These are phyloP conservation scores for Eleusine coracana DNA, from an alignment of 176 grass and related monocot genomes.

Conservation along the genomic window DNA sequence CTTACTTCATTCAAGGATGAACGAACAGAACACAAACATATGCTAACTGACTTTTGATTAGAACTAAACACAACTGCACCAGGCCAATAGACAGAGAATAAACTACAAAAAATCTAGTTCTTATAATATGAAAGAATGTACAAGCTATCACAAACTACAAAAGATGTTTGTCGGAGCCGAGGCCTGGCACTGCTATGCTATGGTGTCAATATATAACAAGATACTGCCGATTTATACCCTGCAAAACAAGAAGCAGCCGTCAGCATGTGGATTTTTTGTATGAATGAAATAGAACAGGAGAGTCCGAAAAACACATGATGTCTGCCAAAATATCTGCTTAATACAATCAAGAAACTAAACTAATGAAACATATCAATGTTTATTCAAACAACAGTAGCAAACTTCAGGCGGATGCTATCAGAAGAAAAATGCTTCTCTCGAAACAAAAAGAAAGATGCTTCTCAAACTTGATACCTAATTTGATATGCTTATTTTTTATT, in stretches of 20 bases:
- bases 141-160: constrained; percentile 50
- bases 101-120: constrained; percentile 30
- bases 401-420: not conserved
- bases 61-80: constrained; percentile 15
- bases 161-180: constrained; percentile 19
- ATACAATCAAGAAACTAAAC: constrained; percentile 20
- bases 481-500: constrained; percentile 5
- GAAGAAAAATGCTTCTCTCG: not conserved
- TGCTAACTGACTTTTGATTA: constrained; percentile 4
- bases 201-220: constrained; percentile 12
- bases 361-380: not conserved
- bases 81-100: not conserved
- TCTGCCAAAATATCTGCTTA: constrained; percentile 17
- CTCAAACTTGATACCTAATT: constrained; percentile 7
- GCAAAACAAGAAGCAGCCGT: constrained; percentile 30
- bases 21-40: constrained; percentile 8
- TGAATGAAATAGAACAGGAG: not conserved
- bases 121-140: constrained; percentile 51
- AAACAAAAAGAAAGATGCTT: not conserved
- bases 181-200: not conserved
- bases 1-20: constrained; percentile 15
- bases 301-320: not conserved
- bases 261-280: constrained; percentile 20
- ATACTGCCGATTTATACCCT: constrained; percentile 38
- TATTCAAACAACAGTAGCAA: constrained; percentile 4